Percentiles rank a stretch among this genome's conserved stretches.
Evolutionary conservation across 345 rosid genomes (phyloP).

Genomic region (Zanthoxylum bungeanum): DNA sequence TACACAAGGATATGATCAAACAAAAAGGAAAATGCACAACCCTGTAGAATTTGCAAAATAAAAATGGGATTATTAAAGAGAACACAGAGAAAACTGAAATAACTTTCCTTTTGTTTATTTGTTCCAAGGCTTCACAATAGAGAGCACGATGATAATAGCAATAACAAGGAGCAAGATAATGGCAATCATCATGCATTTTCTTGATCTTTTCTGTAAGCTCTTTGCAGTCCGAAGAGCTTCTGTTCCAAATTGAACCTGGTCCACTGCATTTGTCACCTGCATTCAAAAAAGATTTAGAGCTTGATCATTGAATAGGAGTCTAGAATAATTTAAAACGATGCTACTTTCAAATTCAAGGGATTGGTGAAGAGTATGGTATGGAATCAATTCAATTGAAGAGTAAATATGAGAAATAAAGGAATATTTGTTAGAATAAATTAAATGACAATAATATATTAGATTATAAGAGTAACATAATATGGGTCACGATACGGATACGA

Average conservation of each 20-base stretch:
- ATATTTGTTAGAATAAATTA: too few relatives aligned
- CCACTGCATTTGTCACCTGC: slow-evolving; percentile 52
- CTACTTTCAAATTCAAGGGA: too few relatives aligned
- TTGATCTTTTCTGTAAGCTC: slow-evolving; percentile 47
- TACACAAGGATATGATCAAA: neutral
- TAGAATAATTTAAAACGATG: too few relatives aligned
- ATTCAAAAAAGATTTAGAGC: too few relatives aligned
- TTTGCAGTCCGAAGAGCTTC: slow-evolving; percentile 51
- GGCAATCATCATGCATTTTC: slow-evolving; percentile 68
- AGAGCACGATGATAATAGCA: slow-evolving; percentile 47
- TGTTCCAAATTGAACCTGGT: slow-evolving; percentile 51
- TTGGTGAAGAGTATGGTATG: too few relatives aligned
- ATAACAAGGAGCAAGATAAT: slow-evolving; percentile 50
- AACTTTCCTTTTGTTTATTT: slow-evolving; percentile 20
- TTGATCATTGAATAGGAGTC: neutral
- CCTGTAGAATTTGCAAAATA: neutral
- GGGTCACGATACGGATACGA: too few relatives aligned
- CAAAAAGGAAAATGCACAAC: neutral
- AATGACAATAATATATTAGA: too few relatives aligned
- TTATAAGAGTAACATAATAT: too few relatives aligned
- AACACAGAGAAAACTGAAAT: neutral
- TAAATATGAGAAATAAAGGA: too few relatives aligned
- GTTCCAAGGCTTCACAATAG: slow-evolving; percentile 62
- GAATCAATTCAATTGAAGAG: too few relatives aligned
- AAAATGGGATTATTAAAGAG: neutral